phyloP scores from a whole-genome alignment of 2,329 filamentous ascomycete genomes.

The Camillea tinctor region DNA sequence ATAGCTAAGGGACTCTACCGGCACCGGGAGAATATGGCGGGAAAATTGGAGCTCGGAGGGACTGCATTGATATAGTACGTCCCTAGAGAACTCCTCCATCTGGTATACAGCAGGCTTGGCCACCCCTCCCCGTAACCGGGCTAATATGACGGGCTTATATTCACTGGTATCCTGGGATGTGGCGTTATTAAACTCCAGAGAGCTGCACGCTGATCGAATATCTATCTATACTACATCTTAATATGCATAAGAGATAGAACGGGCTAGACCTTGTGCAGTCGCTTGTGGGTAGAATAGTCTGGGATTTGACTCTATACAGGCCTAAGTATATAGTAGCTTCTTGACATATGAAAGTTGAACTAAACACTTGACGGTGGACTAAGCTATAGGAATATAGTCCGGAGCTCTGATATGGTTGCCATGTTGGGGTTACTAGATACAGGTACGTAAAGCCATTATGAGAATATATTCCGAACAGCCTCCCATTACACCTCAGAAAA shows the following conservation, averaged over 20 bases:
- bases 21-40: constrained; percentile 20
- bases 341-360: background rate
- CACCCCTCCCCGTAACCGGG: too few relatives aligned
- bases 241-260: background rate
- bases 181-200: background rate
- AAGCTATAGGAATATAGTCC: too few relatives aligned
- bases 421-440: too few relatives aligned
- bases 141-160: background rate
- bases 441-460: too few relatives aligned
- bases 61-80: constrained; percentile 1
- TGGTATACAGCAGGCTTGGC: background rate
- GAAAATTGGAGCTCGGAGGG: constrained; percentile 11
- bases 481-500: too few relatives aligned
- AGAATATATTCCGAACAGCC: too few relatives aligned
- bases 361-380: background rate
- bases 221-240: background rate
- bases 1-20: constrained; percentile 7
- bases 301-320: background rate
- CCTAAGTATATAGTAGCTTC: background rate
- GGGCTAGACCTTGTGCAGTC: too few relatives aligned
- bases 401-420: too few relatives aligned
- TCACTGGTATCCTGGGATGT: background rate
- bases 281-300: background rate
- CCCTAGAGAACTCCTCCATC: background rate
- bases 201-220: background rate